phyloP scores from a whole-genome alignment of 441 rosid species.

The Pelargonium citronellum region DNA sequence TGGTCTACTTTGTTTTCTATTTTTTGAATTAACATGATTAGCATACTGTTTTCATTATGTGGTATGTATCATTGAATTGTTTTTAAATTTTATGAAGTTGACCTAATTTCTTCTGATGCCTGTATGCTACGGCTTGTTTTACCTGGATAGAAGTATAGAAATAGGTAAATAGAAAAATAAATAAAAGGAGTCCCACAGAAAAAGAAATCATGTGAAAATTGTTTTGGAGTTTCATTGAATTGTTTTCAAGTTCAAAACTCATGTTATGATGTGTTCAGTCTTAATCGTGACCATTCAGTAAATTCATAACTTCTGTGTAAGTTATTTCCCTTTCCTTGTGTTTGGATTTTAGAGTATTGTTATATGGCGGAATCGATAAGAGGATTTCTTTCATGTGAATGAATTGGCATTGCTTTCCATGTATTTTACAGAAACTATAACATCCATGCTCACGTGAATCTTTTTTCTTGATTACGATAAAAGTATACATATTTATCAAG shows the following conservation, averaged over 20 bases:
- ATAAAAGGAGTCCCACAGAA: background rate
- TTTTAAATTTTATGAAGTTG: background rate
- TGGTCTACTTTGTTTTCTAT: background rate
- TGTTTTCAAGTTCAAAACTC: background rate
- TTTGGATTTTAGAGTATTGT: background rate
- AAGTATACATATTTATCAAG: background rate
- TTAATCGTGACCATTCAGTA: background rate
- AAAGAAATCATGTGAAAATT: background rate
- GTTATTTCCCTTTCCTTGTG: background rate
- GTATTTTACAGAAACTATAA: background rate
- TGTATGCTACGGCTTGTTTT: background rate
- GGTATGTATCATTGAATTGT: background rate
- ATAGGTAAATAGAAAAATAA: background rate
- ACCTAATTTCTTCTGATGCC: background rate
- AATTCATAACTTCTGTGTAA: background rate
- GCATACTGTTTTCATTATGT: background rate
- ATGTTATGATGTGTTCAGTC: background rate
- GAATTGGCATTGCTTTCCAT: background rate
- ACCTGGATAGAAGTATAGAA: background rate
- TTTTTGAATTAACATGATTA: background rate
- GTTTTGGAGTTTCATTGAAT: background rate
- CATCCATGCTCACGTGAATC: background rate
- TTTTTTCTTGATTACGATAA: background rate
- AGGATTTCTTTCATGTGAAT: too few relatives aligned
- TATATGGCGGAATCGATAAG: too few relatives aligned